Conservation (phyloP, 495 filamentous ascomycete genomes). For the Tuber microsphaerosporum region DNA sequence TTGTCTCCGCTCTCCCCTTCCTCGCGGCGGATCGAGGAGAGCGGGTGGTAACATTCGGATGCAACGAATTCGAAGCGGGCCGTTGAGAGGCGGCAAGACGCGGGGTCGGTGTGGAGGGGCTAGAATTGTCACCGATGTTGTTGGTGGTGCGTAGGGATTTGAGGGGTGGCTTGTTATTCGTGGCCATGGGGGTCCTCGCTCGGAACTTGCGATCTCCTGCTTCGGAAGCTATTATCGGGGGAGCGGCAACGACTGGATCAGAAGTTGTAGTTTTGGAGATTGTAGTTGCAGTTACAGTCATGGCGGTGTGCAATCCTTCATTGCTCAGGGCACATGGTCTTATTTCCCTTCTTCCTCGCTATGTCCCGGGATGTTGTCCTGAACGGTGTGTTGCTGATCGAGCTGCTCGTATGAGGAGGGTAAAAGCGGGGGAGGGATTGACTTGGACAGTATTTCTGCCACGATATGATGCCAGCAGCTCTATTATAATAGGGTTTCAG, state of each 20-base stretch:
- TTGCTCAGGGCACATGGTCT: background rate
- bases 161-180: constrained; percentile 20
- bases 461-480: background rate
- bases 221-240: constrained; percentile 12
- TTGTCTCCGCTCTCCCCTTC: constrained; percentile 36
- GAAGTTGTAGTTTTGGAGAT: background rate
- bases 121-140: constrained; percentile 18
- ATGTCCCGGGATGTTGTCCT: background rate
- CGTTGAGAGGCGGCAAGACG: constrained; percentile 25
- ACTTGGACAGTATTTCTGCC: background rate
- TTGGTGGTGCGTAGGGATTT: constrained; percentile 10
- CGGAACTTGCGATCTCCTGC: constrained; percentile 26
- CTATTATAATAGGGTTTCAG: background rate
- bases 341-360: background rate
- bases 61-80: constrained; percentile 22
- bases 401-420: background rate
- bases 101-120: constrained; percentile 34
- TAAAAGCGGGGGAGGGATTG: background rate
- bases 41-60: constrained; percentile 35
- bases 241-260: background rate
- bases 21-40: constrained; percentile 29
- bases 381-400: background rate
- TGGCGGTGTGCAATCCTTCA: background rate
- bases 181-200: constrained; percentile 28
- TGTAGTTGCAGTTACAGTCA: background rate